These are phyloP conservation scores for Fraxinus cuspidata DNA, from an alignment of 257 asterid species.

Conservation along the genomic window DNA sequence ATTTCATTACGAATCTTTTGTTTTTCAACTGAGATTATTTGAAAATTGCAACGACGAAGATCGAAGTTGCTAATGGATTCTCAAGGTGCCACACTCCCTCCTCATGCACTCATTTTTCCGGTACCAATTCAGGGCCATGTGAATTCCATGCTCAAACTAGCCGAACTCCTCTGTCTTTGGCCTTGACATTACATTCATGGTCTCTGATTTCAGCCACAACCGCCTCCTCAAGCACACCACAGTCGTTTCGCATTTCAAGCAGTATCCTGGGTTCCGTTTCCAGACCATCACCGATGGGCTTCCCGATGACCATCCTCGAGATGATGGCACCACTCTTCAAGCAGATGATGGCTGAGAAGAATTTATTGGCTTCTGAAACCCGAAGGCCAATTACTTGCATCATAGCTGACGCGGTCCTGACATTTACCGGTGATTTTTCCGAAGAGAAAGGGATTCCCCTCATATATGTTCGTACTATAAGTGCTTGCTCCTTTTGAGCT, in stretches of 20 bases:
- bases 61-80: no score
- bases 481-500: constrained; percentile 35
- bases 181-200: constrained; percentile 29
- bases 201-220: constrained; percentile 15
- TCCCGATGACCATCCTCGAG: constrained; percentile 28
- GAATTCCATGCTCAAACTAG: constrained; percentile 34
- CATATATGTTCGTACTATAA: constrained; percentile 25
- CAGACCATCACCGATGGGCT: constrained; percentile 31
- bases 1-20: no score
- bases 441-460: constrained; percentile 23
- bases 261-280: constrained; percentile 20
- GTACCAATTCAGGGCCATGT: constrained; percentile 29
- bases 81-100: not conserved
- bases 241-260: constrained; percentile 21
- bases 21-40: no score
- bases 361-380: not conserved
- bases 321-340: constrained; percentile 23
- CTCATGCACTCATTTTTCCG: constrained; percentile 35
- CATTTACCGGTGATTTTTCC: constrained; percentile 18
- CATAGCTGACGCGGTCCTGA: constrained; percentile 25
- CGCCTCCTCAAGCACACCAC: constrained; percentile 27
- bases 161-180: constrained; percentile 35
- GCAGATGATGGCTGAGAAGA: constrained; percentile 14
- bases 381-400: constrained; percentile 20
- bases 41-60: no score